Conservation (phyloP, 2,329 filamentous ascomycete genomes). For the Botrytis cinerea region DNA sequence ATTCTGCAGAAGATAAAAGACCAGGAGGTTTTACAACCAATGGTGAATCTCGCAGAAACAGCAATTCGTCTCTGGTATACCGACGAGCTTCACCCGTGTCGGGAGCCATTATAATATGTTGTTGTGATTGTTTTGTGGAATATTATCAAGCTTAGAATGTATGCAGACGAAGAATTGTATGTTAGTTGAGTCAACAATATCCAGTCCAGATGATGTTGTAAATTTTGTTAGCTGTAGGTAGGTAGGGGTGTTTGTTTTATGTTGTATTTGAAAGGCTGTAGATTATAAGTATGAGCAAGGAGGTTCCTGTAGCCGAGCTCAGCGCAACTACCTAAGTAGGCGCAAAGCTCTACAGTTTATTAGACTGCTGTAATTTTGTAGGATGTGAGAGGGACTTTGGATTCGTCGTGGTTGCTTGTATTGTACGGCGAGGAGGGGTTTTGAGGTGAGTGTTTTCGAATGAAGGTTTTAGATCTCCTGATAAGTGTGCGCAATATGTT, state of each 20-base stretch:
- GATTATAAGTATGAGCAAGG: neutral
- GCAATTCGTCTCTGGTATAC: slow-evolving; percentile 77
- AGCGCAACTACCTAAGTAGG: slow-evolving; percentile 20
- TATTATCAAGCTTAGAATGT: neutral
- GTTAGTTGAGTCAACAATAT: neutral
- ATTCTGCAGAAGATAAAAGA: slow-evolving; percentile 85
- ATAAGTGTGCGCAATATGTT: slow-evolving; percentile 1
- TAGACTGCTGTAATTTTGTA: neutral
- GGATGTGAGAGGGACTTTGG: neutral
- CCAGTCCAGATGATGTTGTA: neutral
- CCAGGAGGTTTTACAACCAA: slow-evolving; percentile 73
- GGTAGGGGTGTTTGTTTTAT: neutral
- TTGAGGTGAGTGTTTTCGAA: neutral
- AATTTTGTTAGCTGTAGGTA: neutral
- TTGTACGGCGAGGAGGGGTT: slow-evolving; percentile 2
- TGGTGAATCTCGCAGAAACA: slow-evolving; percentile 76
- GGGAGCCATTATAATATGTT: slow-evolving; percentile 37
- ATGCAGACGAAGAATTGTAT: neutral
- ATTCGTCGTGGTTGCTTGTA: neutral
- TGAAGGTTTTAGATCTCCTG: neutral
- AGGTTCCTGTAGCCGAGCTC: neutral
- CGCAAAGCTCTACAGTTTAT: slow-evolving; percentile 11
- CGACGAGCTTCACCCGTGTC: slow-evolving; percentile 23
- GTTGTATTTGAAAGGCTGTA: neutral
- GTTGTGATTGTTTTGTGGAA: neutral